Conservation (phyloP, 805 yeast species). For the Saccharomycopsis sp. region DNA sequence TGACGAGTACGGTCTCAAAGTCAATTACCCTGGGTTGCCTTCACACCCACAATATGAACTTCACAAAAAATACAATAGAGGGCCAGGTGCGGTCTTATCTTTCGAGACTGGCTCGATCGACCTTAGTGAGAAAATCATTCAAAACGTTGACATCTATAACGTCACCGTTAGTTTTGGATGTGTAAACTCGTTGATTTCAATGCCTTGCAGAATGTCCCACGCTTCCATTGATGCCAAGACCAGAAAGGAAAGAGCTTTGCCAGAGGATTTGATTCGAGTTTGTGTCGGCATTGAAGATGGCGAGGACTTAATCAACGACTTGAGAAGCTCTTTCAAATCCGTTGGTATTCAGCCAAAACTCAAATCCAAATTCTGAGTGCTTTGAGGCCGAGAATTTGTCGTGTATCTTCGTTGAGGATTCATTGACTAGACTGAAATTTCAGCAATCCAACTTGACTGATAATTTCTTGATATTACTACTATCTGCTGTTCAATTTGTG, state of each 20-base stretch:
- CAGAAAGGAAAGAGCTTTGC: conserved; percentile 81
- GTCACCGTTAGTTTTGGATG: conserved; percentile 93
- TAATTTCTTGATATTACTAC: background rate
- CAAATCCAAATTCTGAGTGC: background rate
- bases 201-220: conserved; percentile 95
- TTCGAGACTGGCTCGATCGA: conserved; percentile 78
- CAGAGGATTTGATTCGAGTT: conserved; percentile 84
- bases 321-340: conserved; percentile 45
- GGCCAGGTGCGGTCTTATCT: conserved; percentile 84
- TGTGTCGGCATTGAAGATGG: conserved; percentile 88
- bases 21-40: conserved; percentile 79
- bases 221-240: conserved; percentile 90
- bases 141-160: conserved; percentile 68
- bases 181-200: conserved; percentile 83
- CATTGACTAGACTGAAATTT: background rate
- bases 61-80: conserved; percentile 70
- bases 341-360: conserved; percentile 1
- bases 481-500: background rate
- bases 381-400: background rate
- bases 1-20: conserved; percentile 51
- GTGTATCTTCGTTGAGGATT: too few relatives aligned
- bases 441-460: conserved; percentile 4
- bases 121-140: conserved; percentile 65
- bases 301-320: conserved; percentile 76
- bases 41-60: conserved; percentile 76